Evolutionary conservation across 2,329 filamentous ascomycete species (phyloP), one percentile per base, ranked within the genome.

Genomic region (Microdochium trichocladiopsis): DNA sequence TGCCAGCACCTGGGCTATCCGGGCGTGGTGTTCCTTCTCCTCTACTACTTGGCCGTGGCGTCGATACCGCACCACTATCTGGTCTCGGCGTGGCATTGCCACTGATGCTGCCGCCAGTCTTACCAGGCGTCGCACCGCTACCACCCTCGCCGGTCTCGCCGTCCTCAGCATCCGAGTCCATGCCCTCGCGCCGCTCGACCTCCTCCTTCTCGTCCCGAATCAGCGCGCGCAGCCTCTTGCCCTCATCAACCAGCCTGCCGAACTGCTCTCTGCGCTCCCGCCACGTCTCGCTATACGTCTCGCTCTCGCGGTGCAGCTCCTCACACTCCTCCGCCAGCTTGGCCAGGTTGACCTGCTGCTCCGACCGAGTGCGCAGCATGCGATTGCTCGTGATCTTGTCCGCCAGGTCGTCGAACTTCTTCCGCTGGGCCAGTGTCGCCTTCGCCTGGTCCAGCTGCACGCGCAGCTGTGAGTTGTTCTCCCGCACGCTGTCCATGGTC

Each of bases 181-280:
- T 90, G 25, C 90, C 90, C 68, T 95, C 90, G 51, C 90, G 81
- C 43, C 90, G 78, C 70, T 96, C 91, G 0, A 94, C 89, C 70
- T 96, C 91, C 67, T 96, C 92, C 72, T 96, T 95, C 75, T 96
- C 93, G 63, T 96, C 92, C 55, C 91, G 84, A 63, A 97, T 96
- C 66, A 95, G 78, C 49, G 89, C 79, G 53, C 92, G 77, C 67
- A 97, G 78, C 57, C 89, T 79, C 80, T 88, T 88, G n/a, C 90
- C 90, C 72, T 96, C 93, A 54, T 92, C 88, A 65, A 96, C 88
- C 62, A 97, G 92, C 52, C 83, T 80, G 53, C 86, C 88, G 68
- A 96, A 96, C 69, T 96, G 90, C 60, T 90, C 88, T 56, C 87
- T 77, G 37, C 93, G 79, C 69, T 95, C 91, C 43, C 81, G 76